Percentiles rank a stretch among this genome's conserved stretches.
phyloP scores from a whole-genome alignment of 2,329 filamentous ascomycete genomes.

The Orbilia oligospora region DNA sequence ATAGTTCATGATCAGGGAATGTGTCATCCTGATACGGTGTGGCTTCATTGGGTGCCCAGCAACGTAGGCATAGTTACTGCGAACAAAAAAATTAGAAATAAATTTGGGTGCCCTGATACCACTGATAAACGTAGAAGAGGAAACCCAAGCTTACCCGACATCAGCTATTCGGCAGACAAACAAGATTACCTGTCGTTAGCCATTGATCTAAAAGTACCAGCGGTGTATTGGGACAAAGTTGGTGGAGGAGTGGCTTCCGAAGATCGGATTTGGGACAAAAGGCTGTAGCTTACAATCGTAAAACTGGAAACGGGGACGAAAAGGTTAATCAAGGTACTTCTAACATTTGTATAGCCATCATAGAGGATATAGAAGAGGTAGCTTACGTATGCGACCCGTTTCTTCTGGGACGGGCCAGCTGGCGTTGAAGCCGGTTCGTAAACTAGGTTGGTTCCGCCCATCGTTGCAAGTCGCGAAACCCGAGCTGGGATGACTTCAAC shows the following conservation, averaged over 20 bases:
- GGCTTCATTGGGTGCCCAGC: constrained; percentile 75
- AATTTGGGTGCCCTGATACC: background rate
- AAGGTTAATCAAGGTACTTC: background rate
- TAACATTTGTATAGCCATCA: constrained; percentile 19
- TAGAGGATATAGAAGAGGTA: background rate
- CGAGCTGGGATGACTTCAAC: constrained; percentile 32
- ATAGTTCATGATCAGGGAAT: constrained; percentile 79
- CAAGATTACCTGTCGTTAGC: constrained; percentile 47
- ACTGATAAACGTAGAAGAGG: background rate
- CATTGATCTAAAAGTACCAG: constrained; percentile 13
- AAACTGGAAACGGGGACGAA: constrained; percentile 60
- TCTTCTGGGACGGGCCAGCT: constrained; percentile 61
- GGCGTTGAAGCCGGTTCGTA: constrained; percentile 59
- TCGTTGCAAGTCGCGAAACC: constrained; percentile 41
- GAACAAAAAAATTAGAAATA: constrained; percentile 60
- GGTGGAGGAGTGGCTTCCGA: constrained; percentile 9
- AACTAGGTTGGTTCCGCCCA: constrained; percentile 54
- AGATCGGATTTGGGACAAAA: constrained; percentile 22
- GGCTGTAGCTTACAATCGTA: constrained; percentile 64
- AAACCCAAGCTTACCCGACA: constrained; percentile 63
- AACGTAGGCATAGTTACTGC: constrained; percentile 73
- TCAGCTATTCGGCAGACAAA: constrained; percentile 58
- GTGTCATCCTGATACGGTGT: constrained; percentile 77
- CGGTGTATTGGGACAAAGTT: background rate
- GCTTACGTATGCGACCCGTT: constrained; percentile 64